Base-by-base conservation (phyloP, 345 rosid species). In the Eucalyptus brandiana region DNA sequence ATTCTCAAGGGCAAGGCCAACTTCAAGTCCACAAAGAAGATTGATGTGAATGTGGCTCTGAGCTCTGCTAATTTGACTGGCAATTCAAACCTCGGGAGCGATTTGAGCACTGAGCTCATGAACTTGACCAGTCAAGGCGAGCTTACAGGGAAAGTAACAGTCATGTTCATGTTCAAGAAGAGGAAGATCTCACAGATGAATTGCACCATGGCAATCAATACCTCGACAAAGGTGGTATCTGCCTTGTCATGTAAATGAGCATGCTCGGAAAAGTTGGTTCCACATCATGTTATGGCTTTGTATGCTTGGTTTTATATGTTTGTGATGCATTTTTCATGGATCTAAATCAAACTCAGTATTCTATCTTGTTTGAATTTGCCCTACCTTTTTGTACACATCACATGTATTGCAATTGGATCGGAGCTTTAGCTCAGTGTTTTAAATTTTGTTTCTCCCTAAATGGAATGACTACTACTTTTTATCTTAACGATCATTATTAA, bases 11-110 rank as follows among this genome's bases (percentile, higher is more conserved):
- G 89, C 85, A 88, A 87, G 86, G 92, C 81, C 30, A 85, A 65
- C 86, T 87, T 89, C 86, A 89, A 87, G 90, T 89, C 90, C 54
- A 87, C 90, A 2, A 89, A 87, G 86, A 91, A 76, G 87, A 80
- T 89, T 50, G 34, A 87, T n/a, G 28, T 50, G 45, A 7, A 19
- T 18, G 90, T 89, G 51, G 23, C 34, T 24, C 23, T 91, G 34
- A 53, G 42, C 58, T 91, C 92, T 17, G 14, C 51, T 76, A 67
- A 40, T 50, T 65, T 87, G 47, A 21, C 87, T 37, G 32, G 21
- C 45, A 28, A n/a, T 47, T 87, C 89, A 34, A 19, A 26, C 17
- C 87, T 88, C 80, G 28, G 37, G 45, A 76, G 48, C 37, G 87
- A 88, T 53, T 24, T 88, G 90, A 44, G 44, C 37, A 19, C 54